Evolutionary conservation across 2,329 filamentous ascomycete genomes (phyloP), one percentile per base, ranked within the genome.

Genomic region (Colletotrichum noveboracense): DNA sequence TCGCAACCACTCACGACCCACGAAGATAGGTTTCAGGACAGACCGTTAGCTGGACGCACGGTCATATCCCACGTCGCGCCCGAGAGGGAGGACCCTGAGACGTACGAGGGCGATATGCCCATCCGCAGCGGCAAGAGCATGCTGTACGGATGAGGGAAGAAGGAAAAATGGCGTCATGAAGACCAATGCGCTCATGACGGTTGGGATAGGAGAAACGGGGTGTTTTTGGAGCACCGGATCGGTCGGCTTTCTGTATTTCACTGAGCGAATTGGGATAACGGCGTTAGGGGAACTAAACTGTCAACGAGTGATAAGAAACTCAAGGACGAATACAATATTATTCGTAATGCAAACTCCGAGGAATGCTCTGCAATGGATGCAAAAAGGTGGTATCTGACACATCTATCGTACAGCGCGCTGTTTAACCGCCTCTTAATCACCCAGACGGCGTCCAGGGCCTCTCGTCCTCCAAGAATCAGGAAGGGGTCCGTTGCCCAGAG

Each of bases 391-490:
- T 60, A 62, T 52, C 30, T 30, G 32, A 30, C 28, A 67, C 32
- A 52, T 52, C 32, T 43, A 60, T 61, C 32, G 30, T 65, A 61
- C 38, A 32, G 24, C 16, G 56, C 28, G 7, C 24, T 48, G 34
- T 16, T 6, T 6, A 36, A 6, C 30, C 28, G 10, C 24, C 13
- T 38, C 32, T 74, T 21, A 74, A 16, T 65, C n/a, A 43, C 93
- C 93, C 13, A 95, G 85, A 66, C 93, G 89, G 52, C 91, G 89
- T 1, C 93, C 93, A 8, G 88, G 83, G 2, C 93, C 93, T 77
- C 92, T 87, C 32, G 87, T 89, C 73, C 87, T 89, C 93, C 93
- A 95, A 3, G 91, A 89, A 74, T 93, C 90, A 1, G 92, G 91
- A 24, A 93, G 82, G 12, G 91, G 89, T 0, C 90, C 89, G 28